These are phyloP conservation scores for Fusarium papillatum DNA, from an alignment of 2,329 filamentous ascomycete genomes.

Conservation along the genomic window DNA sequence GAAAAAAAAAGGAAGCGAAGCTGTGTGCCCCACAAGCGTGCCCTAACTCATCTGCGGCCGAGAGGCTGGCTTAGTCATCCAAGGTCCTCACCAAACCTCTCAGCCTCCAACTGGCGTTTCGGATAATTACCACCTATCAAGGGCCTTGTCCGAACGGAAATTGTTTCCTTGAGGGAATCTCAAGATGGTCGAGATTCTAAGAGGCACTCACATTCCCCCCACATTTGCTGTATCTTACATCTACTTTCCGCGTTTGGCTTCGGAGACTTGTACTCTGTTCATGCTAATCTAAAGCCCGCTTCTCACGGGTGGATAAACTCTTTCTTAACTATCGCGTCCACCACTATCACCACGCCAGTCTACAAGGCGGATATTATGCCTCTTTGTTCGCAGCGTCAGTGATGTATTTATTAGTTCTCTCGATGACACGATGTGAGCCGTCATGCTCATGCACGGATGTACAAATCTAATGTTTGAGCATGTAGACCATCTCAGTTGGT, in stretches of 20 bases:
- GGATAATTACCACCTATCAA: neutral
- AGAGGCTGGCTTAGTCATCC: constrained; percentile 4
- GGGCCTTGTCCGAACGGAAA: neutral
- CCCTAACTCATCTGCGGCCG: constrained; percentile 48
- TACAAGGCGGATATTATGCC: neutral
- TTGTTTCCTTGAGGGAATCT: neutral
- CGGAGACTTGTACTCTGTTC: neutral
- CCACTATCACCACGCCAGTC: neutral
- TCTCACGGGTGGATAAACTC: neutral
- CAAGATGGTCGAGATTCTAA: neutral
- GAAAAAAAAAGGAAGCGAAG: constrained; percentile 34
- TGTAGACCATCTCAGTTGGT: constrained; percentile 62
- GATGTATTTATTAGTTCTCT: neutral
- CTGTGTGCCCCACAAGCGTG: constrained; percentile 52
- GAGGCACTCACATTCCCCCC: neutral
- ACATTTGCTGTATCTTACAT: neutral
- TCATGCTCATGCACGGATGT: neutral
- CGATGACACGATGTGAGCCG: neutral
- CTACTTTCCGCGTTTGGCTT: neutral
- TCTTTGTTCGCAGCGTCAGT: neutral
- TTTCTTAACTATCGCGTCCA: neutral
- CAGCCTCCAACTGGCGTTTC: neutral
- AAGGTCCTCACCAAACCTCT: neutral
- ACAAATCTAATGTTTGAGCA: neutral
- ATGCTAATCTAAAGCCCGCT: neutral